A percentile compares a stretch with the other conserved stretches of the same genome.
Evolutionary conservation across 768 basidiomycete genomes (phyloP).

Genomic region (Tulasnella calospora): DNA sequence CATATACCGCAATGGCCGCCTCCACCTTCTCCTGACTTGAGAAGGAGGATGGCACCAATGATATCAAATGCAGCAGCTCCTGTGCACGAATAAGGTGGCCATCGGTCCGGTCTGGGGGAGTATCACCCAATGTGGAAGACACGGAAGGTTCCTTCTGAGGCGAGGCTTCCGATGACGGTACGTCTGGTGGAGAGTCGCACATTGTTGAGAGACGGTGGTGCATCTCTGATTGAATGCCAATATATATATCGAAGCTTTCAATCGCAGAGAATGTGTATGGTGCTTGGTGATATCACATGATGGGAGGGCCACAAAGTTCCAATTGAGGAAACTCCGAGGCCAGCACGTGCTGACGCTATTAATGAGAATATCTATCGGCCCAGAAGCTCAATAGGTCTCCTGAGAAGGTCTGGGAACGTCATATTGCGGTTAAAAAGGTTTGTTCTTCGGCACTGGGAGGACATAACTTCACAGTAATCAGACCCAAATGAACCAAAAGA

Average conservation of each 20-base stretch:
- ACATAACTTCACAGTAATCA: not conserved
- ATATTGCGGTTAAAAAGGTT: not conserved
- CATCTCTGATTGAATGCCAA: not conserved
- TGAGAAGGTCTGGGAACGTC: not conserved
- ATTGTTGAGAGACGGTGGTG: not conserved
- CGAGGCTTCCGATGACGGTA: not conserved
- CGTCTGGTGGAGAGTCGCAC: not conserved
- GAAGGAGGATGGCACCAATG: not conserved
- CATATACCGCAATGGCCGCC: not conserved
- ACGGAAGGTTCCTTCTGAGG: not conserved
- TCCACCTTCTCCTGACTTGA: not conserved
- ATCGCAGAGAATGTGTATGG: not conserved
- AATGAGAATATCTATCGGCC: not conserved
- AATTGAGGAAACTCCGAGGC: not conserved
- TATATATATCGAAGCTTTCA: not conserved
- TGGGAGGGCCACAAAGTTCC: not conserved
- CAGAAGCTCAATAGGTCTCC: not conserved
- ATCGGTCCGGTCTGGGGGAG: not conserved
- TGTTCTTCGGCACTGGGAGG: not conserved
- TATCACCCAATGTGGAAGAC: not conserved
- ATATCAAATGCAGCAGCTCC: not conserved
- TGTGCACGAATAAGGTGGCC: not conserved
- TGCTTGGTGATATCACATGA: not conserved
- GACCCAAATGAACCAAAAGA: not conserved
- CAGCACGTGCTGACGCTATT: not conserved